Conservation (phyloP, 2,329 filamentous ascomycete genomes). For the Colletotrichum paranaense region DNA sequence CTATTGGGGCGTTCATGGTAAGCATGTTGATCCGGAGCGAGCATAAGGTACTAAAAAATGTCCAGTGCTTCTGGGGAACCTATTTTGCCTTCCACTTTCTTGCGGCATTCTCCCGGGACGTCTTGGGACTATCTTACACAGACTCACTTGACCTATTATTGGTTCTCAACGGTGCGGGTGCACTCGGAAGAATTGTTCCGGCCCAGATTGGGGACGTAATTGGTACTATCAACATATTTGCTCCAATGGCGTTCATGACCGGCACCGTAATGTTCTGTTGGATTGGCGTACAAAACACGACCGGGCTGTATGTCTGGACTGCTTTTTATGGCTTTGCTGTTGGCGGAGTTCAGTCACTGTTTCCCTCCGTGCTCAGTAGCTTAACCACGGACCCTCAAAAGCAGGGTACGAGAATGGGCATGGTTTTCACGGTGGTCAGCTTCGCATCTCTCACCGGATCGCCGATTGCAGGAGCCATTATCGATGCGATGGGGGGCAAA, state of each 20-base stretch:
- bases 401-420: slow-evolving; percentile 55
- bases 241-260: slow-evolving; percentile 46
- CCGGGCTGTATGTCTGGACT: slow-evolving; percentile 42
- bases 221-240: slow-evolving; percentile 63
- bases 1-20: slow-evolving; percentile 46
- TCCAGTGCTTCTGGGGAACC: slow-evolving; percentile 59
- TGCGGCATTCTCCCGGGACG: slow-evolving; percentile 57
- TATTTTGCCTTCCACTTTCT: slow-evolving; percentile 72
- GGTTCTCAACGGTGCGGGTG: slow-evolving; percentile 64
- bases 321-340: slow-evolving; percentile 44
- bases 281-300: slow-evolving; percentile 39
- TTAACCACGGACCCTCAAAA: slow-evolving; percentile 52
- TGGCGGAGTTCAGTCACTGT: slow-evolving; percentile 44
- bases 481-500: slow-evolving; percentile 39
- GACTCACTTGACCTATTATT: slow-evolving; percentile 57
- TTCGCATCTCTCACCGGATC: slow-evolving; percentile 56
- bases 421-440: slow-evolving; percentile 53
- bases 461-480: slow-evolving; percentile 47
- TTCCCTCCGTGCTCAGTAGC: slow-evolving; percentile 51
- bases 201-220: slow-evolving; percentile 59
- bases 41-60: slow-evolving; percentile 29
- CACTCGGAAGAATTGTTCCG: slow-evolving; percentile 61
- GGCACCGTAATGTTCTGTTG: slow-evolving; percentile 45
- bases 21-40: neutral
- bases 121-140: slow-evolving; percentile 44